Evolutionary conservation across 305 asterid genomes (phyloP).

Genomic region (Stenogyne calaminthoides): DNA sequence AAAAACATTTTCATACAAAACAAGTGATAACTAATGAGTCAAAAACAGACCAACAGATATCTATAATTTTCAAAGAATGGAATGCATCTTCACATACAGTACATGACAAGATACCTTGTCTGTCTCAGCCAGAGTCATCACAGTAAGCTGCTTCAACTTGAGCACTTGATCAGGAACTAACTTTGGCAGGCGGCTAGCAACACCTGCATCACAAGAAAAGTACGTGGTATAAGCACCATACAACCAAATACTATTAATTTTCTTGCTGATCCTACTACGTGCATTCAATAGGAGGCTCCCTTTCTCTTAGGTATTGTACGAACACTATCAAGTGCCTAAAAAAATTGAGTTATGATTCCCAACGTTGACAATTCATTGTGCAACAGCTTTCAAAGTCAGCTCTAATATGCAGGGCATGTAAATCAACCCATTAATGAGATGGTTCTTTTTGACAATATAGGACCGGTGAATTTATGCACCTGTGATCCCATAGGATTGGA

Average conservation of each 20-base stretch:
- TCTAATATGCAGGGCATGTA: not conserved
- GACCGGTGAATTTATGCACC: not conserved
- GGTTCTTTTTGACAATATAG: not conserved
- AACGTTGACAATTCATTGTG: not conserved
- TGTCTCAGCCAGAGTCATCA: constrained; percentile 89
- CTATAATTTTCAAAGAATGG: not conserved
- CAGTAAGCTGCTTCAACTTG: constrained; percentile 86
- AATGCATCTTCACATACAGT: not conserved
- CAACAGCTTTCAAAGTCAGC: not conserved
- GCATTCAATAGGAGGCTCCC: constrained; percentile 1
- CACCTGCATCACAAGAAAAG: constrained; percentile 44
- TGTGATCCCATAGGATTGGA: not conserved
- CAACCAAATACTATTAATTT: constrained; percentile 12
- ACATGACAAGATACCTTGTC: constrained; percentile 58
- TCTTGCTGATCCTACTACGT: not conserved
- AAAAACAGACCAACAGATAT: constrained; percentile 5
- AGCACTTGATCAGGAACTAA: constrained; percentile 79
- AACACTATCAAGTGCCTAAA: constrained; percentile 2
- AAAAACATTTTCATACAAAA: constrained; percentile 6
- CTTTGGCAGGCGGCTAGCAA: constrained; percentile 57
- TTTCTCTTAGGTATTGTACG: not conserved
- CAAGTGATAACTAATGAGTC: constrained; percentile 1
- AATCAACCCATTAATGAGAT: not conserved
- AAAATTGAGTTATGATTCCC: constrained; percentile 5
- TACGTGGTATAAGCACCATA: constrained; percentile 8